phyloP scores from a whole-genome alignment of 129 eudicot species.

The Centella asiatica region DNA sequence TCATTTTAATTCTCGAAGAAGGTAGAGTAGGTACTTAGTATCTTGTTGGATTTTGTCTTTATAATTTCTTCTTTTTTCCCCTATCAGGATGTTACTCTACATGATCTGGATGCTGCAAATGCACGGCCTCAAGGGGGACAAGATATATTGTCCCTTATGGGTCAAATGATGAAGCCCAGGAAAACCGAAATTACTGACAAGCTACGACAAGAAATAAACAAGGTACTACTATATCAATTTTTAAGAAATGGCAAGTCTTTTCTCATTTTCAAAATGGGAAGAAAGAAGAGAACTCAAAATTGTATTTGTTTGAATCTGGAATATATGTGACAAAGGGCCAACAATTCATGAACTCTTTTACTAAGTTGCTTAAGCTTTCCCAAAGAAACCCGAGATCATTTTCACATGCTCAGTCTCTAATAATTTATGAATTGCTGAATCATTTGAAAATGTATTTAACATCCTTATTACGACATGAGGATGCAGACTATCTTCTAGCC shows the following conservation, averaged over 20 bases:
- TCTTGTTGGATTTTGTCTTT: neutral
- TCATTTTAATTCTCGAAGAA: neutral
- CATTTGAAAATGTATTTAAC: too few species aligned
- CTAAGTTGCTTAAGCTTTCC: neutral
- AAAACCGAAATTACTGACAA: slow-evolving; percentile 97
- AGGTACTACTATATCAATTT: slow-evolving; percentile 32
- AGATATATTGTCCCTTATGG: slow-evolving; percentile 95
- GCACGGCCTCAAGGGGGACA: slow-evolving; percentile 99
- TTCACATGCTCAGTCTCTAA: neutral
- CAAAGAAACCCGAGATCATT: too few species aligned
- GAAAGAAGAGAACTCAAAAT: too few species aligned
- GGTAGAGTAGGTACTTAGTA: neutral
- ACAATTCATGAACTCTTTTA: too few species aligned
- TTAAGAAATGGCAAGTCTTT: neutral
- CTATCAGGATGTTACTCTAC: slow-evolving; percentile 89
- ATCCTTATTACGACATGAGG: too few species aligned
- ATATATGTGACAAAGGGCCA: neutral
- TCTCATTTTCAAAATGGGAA: too few species aligned
- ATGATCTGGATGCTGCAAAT: slow-evolving; percentile 99
- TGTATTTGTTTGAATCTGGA: too few species aligned
- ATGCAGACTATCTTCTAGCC: too few species aligned
- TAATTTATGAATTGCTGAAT: too few species aligned
- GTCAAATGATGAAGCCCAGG: slow-evolving; percentile 99
- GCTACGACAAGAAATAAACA: slow-evolving; percentile 88
- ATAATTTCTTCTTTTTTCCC: neutral